Evolutionary conservation across 495 filamentous ascomycete species (phyloP), one percentile per base, ranked within the genome.

Genomic region (Talaromyces ruber): DNA sequence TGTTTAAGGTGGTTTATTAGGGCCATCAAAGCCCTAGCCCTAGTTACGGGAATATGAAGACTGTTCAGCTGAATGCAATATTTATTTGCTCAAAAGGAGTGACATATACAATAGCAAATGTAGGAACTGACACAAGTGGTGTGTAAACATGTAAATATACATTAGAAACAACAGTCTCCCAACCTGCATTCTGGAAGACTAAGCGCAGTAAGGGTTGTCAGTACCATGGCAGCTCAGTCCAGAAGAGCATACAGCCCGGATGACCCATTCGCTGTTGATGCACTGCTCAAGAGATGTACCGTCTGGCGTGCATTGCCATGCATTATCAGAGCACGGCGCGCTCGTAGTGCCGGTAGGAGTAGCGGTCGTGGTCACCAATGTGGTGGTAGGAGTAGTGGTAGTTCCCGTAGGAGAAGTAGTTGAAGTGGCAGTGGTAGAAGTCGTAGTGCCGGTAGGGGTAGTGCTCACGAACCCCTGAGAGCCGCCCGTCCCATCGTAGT

Each of bases 121-220:
- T 37, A 32, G 30, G 30, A 32, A n/a, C n/a, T n/a, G n/a, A 34
- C 30, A 34, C 1, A 34, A 34, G 30, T 34, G 14, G 28, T 18
- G 8, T 57, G 28, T 30, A n/a, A n/a, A n/a, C n/a, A n/a, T n/a
- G n/a, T 57, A 18, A 28, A 57, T n/a, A 37, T 29, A 24, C 21
- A 53, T 7, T 1, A n/a, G 21, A 53, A 25, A 6, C 51, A 28
- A 26, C 28, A 29, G 52, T 18, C 16, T 26, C 18, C 7, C 6
- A 28, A 24, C 16, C 12, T 8, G 16, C 2, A 25, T 24, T 34
- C 3, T 14, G 6, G 18, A 5, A 37, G 9, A 58, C 39, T 59
- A 59, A 30, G 39, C 59, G 21, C 59, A 60, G 45, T 60, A 60
- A 29, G 59, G 59, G 26, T 50, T 60, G 28, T 9, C 11, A 7